phyloP scores from a whole-genome alignment of 257 asterid species.

The Rubia yunnanensis region DNA sequence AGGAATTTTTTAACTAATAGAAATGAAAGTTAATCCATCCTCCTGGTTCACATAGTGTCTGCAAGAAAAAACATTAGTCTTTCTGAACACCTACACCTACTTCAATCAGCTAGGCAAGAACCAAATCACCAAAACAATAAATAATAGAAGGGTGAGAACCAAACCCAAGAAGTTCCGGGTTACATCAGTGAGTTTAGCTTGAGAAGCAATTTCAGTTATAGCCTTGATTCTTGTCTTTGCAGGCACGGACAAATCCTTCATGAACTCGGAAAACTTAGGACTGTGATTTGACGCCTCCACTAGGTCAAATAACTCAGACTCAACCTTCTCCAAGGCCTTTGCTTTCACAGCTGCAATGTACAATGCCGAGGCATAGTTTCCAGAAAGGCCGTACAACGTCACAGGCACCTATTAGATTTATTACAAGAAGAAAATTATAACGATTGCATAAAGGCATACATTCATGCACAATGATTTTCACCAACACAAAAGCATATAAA shows the following conservation, averaged over 20 bases:
- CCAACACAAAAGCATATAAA: not conserved
- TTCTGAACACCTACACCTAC: not conserved
- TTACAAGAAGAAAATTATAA: not conserved
- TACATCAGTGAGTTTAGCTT: slow-evolving; percentile 56
- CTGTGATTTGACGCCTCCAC: slow-evolving; percentile 73
- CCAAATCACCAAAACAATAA: not conserved
- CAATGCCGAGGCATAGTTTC: slow-evolving; percentile 88
- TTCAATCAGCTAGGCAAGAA: not conserved
- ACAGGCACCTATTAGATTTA: slow-evolving; percentile 56
- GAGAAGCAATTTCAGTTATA: slow-evolving; percentile 40
- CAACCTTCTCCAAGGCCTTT: slow-evolving; percentile 72
- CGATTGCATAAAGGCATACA: not conserved
- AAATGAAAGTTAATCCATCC: not conserved
- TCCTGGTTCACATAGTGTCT: not conserved
- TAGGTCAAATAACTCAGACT: slow-evolving; percentile 60
- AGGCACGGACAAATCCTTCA: slow-evolving; percentile 66
- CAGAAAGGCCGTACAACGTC: slow-evolving; percentile 72
- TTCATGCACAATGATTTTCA: not conserved
- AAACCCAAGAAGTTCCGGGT: slow-evolving; percentile 71
- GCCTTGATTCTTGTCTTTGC: slow-evolving; percentile 62
- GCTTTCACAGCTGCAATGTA: slow-evolving; percentile 80
- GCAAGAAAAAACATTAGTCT: not conserved
- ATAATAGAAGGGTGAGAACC: not conserved
- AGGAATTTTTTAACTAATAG: too few relatives aligned
- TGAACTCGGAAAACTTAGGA: slow-evolving; percentile 66